Evolutionary conservation across 257 asterid species (phyloP).

Genomic region (Nicotiana attenuata): DNA sequence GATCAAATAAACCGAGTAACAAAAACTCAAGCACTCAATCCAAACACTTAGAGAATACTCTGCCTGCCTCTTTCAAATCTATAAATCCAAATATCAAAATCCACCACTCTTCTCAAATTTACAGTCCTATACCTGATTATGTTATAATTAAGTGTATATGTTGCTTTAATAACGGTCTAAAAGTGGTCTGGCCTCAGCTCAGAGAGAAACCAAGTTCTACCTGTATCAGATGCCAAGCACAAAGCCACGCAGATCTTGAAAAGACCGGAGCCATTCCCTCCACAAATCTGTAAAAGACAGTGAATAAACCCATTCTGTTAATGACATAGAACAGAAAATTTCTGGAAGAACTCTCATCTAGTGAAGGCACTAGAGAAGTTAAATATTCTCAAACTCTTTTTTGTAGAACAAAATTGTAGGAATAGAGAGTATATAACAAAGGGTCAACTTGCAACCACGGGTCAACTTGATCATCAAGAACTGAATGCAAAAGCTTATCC

Average conservation of each 20-base stretch:
- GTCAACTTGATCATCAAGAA: conserved; percentile 2
- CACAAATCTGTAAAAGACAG: conserved; percentile 62
- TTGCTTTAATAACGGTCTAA: not conserved
- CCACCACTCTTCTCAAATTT: not conserved
- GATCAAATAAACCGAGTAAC: not conserved
- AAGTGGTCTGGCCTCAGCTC: not conserved
- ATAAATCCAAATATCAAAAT: not conserved
- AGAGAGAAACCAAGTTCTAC: conserved; percentile 24
- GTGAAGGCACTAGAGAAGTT: not conserved
- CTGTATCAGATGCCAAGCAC: conserved; percentile 99
- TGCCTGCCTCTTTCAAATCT: not conserved
- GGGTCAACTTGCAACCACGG: not conserved
- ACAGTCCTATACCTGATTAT: not conserved
- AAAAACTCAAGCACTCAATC: not conserved
- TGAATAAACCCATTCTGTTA: conserved; percentile 6
- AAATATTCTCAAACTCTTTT: not conserved
- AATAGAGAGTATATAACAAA: not conserved
- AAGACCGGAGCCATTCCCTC: conserved; percentile 99
- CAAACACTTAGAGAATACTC: not conserved
- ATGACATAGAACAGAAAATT: not conserved
- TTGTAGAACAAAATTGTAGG: not conserved
- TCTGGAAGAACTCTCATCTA: not conserved
- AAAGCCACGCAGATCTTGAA: conserved; percentile 91
- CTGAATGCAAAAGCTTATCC: not conserved
- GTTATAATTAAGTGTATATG: not conserved